Evolutionary conservation across 2,329 filamentous ascomycete genomes (phyloP), one percentile per base, ranked within the genome.

Genomic region (Curvularia eragrostidis): DNA sequence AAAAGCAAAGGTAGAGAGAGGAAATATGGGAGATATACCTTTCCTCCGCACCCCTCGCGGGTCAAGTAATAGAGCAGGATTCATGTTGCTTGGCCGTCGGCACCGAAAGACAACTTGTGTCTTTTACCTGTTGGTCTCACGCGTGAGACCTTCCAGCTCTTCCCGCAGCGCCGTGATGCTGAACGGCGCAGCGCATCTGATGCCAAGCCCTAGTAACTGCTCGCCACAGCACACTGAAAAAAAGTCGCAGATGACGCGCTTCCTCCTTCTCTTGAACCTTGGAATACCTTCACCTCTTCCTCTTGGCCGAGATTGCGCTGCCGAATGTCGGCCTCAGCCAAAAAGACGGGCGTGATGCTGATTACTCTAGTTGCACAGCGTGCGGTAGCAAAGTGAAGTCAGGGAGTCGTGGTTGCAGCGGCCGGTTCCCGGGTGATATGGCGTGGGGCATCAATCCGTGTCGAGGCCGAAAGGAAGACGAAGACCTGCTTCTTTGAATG

Each of bases 11-110:
- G 26, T 12, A 34, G 15, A 51, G 39, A 30, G 28, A 53, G 24
- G 10, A 53, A 39, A 49, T 28, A 36, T 52, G 50, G 26, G 44
- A 59, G 39, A 54, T 55, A 56, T 70, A 70, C 68, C 68, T 69
- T 61, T 68, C 56, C 62, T 62, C 48, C 64, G 65, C 39, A 59
- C 58, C 64, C 68, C 56, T 38, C 59, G 57, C 10, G 66, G 68
- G 53, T 69, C 65, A 62, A 69, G 65, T 68, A 70, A 67, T 53
- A 70, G 56, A 53, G 65, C 65, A 19, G 66, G 66, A 52, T 70
- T 66, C 65, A 70, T 68, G 50, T 21, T 61, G 59, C 52, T 59
- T 44, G 59, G 7, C 10, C 43, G 44, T 30, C 60, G 61, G 52
- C 13, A 38, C 3, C 9, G 47, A 32, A 48, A 15, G 34, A 52